Evolutionary conservation across 495 filamentous ascomycete species (phyloP).

Genomic region (Aspergillus affinis): DNA sequence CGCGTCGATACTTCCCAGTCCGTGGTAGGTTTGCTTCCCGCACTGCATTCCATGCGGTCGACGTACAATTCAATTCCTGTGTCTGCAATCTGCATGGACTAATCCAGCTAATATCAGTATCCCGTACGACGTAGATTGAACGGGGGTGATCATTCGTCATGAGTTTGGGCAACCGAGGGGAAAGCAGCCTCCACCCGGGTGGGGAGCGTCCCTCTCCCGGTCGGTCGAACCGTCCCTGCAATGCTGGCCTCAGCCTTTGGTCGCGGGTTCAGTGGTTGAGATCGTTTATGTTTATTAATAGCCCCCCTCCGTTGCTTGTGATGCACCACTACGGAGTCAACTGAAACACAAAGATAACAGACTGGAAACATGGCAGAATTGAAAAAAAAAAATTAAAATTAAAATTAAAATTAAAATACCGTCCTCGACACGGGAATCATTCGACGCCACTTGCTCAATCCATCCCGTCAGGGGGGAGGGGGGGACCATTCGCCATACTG

Average conservation of each 20-base stretch:
- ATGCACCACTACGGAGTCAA: background rate
- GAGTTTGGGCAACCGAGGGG: constrained; percentile 2
- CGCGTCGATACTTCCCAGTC: too few relatives aligned
- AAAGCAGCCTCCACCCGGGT: background rate
- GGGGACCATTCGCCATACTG: background rate
- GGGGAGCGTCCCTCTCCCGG: constrained; percentile 3
- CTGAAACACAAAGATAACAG: background rate
- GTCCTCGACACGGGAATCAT: constrained; percentile 7
- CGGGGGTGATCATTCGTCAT: background rate
- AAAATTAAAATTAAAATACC: background rate
- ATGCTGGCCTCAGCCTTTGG: background rate
- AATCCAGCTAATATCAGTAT: constrained; percentile 3
- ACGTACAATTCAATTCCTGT: too few relatives aligned
- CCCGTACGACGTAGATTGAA: constrained; percentile 6
- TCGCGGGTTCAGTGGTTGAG: too few relatives aligned
- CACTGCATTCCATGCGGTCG: background rate
- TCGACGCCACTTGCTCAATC: constrained; percentile 18
- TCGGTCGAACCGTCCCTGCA: constrained; percentile 12
- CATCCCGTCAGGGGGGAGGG: background rate
- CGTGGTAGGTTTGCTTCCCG: background rate
- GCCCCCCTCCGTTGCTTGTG: background rate
- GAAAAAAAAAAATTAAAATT: too few relatives aligned
- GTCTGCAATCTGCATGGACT: background rate
- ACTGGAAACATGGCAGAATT: too few relatives aligned
- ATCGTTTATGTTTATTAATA: background rate